Conservation (phyloP, 805 yeast genomes). For the Yarrowia porcina region DNA sequence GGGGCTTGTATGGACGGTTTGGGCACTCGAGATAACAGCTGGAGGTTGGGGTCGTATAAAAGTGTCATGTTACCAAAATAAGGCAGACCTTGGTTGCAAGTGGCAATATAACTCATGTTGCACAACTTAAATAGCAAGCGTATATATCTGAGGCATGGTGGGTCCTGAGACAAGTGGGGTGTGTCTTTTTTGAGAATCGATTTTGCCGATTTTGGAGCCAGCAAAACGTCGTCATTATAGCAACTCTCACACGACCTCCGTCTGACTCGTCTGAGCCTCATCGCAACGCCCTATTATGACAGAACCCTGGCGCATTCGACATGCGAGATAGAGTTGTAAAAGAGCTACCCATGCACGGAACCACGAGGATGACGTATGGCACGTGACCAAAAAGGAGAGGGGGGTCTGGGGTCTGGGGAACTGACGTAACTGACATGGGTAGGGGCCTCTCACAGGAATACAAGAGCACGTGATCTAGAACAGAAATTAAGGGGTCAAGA, state of each 20-base stretch:
- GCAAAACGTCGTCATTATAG: no score
- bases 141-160: not conserved
- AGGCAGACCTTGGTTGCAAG: not conserved
- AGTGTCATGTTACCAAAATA: not conserved
- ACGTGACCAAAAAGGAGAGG: no score
- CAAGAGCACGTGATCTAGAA: no score
- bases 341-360: not conserved
- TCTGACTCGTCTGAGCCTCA: not conserved
- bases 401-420: no score
- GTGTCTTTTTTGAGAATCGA: no score
- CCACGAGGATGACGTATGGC: not conserved
- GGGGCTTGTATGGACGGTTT: no score
- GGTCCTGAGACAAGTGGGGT: not conserved
- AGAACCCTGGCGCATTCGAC: not conserved
- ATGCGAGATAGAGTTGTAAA: conserved; percentile 2
- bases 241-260: not conserved
- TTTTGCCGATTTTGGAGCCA: no score
- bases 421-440: no score
- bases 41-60: not conserved
- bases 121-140: not conserved
- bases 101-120: not conserved
- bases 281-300: not conserved
- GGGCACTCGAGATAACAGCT: no score
- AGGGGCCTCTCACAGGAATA: no score
- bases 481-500: no score